Evolutionary conservation across 108 stramenopile genomes (phyloP).

Genomic region (Tribonema minus): DNA sequence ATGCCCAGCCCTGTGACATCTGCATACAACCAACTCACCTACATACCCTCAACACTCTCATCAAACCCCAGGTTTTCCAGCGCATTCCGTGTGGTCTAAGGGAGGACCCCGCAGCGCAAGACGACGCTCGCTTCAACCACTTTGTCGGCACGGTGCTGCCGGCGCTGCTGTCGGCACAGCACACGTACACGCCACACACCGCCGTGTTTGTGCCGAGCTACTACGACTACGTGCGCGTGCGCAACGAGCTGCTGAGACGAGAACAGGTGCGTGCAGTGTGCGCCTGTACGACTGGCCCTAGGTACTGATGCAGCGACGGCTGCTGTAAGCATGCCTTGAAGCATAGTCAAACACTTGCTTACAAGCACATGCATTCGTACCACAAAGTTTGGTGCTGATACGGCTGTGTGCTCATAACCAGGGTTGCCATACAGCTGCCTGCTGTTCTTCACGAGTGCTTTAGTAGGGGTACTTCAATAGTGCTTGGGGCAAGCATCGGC

Average conservation of each 20-base stretch:
- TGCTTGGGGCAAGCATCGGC: no score
- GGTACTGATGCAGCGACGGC: no score
- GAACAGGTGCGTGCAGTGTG: no score
- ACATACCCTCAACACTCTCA: neutral
- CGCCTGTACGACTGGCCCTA: no score
- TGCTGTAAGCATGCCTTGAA: no score
- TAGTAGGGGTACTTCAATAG: no score
- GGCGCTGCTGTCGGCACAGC: slow-evolving; percentile 66
- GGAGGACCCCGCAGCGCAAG: slow-evolving; percentile 60
- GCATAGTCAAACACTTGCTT: no score
- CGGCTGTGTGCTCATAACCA: no score
- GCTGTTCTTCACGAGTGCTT: no score
- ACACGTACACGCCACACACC: slow-evolving; percentile 79
- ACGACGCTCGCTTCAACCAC: slow-evolving; percentile 69
- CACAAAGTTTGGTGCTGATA: no score
- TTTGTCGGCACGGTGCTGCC: slow-evolving; percentile 74
- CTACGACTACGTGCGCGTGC: slow-evolving; percentile 80
- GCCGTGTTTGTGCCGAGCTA: slow-evolving; percentile 84
- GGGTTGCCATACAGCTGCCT: no score
- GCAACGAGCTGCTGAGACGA: slow-evolving; percentile 64
- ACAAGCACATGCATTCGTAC: no score
- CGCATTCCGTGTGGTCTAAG: slow-evolving; percentile 65
- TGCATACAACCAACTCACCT: neutral
- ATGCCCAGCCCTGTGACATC: neutral
- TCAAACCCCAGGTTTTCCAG: slow-evolving; percentile 91